Base-by-base conservation (phyloP, 1,139 yeast genomes). In the Candida freyschussii region DNA sequence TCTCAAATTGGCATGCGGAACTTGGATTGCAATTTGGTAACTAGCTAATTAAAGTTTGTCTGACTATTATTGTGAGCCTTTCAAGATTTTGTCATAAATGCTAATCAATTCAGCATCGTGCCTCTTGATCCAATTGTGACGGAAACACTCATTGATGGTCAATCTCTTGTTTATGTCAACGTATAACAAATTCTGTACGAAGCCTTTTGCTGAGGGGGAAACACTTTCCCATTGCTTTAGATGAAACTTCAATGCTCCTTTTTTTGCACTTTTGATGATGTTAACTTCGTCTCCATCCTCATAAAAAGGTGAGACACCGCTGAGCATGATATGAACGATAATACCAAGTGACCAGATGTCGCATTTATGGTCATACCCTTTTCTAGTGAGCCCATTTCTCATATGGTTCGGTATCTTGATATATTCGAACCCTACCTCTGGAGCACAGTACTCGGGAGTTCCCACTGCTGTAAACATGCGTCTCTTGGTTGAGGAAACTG, bases 341-440 rank as follows among this genome's bases (percentile, higher is more conserved):
- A 78, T 67, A 0, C 85, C 86, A 7, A 78, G 48, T 1, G 85
- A 77, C 87, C 86, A 78, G 29, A 75, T 55, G 52, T 79, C 86
- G 47, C 83, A 77, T 46, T 73, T 75, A 24, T 55, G 59, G 33
- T 65, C 69, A 46, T 76, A 77, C 0, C 79, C 76, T 11, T 23
- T 21, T 2, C 30, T 32, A 7, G 29, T 9, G 7, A 32, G 18
- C 3, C 34, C 35, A 4, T 31, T 30, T 17, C 28, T 37, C 28
- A 32, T 14, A 10, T 40, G 34, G 2, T 24, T 24, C 2, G 48
- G 50, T 12, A 39, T 24, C 25, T 41, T 45, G 7, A 48, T 51
- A 21, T 52, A 57, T 32, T 52, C 60, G 39, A 71, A 62, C 1
- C 75, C 72, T 13, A 72, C 74, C 41, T 78, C 85, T 0, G 85